Conservation (phyloP, 352 stramenopile species). For the Halophytophthora polymorphica region DNA sequence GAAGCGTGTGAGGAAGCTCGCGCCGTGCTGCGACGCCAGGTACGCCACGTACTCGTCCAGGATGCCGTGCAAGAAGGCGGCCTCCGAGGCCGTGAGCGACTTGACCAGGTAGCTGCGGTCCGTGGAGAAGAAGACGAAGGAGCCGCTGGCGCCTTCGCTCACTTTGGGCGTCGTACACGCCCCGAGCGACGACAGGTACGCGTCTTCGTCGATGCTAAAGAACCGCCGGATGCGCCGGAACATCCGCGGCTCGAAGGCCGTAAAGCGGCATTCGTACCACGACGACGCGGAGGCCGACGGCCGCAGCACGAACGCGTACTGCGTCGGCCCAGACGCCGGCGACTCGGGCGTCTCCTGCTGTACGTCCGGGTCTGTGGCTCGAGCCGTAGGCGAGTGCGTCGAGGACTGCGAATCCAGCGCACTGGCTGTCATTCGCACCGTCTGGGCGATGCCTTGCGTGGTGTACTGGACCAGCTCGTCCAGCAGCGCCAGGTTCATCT, state of each 20-base stretch:
- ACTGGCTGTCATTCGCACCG: conserved; percentile 31
- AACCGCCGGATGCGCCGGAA: conserved; percentile 53
- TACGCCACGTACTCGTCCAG: conserved; percentile 64
- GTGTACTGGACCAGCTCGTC: conserved; percentile 80
- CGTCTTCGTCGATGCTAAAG: conserved; percentile 54
- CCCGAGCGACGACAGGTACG: conserved; percentile 53
- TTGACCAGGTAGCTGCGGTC: conserved; percentile 84
- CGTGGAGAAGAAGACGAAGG: conserved; percentile 82
- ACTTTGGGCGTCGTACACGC: conserved; percentile 73
- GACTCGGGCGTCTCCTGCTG: conserved; percentile 3
- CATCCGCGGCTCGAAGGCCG: conserved; percentile 44
- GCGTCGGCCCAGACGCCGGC: conserved; percentile 6
- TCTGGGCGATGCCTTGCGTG: conserved; percentile 66
- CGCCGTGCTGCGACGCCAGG: conserved; percentile 40
- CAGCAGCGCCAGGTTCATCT: conserved; percentile 77
- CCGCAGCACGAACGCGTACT: conserved; percentile 46
- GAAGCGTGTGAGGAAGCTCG: conserved; percentile 79
- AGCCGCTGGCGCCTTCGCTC: conserved; percentile 71
- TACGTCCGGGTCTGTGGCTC: conserved; percentile 2
- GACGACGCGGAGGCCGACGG: conserved; percentile 29
- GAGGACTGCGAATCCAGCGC: conserved; percentile 18
- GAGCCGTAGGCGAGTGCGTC: conserved; percentile 1
- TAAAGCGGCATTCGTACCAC: conserved; percentile 61
- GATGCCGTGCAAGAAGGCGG: conserved; percentile 61
- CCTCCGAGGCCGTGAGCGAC: conserved; percentile 58